A percentile compares a stretch with the other conserved stretches of the same genome.
These are phyloP conservation scores for Sorghum bicolor DNA, from an alignment of 176 grass and related monocot genomes.

Conservation along the genomic window Sorghum_bicolor_NCBIv3 NC_012870.2:2933501-2934000, in stretches of 20 bases:
- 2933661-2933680: constrained; percentile 41
- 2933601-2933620: constrained; percentile 58
- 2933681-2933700: constrained; percentile 59
- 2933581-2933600: constrained; percentile 47
- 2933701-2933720: constrained; percentile 79
- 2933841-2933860: not conserved
- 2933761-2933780: constrained; percentile 36
- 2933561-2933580: constrained; percentile 21
- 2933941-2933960: not conserved
- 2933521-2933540: constrained; percentile 27
- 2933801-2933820: not conserved
- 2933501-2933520: constrained; percentile 3
- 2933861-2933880: not conserved
- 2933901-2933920: not conserved
- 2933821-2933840: not conserved
- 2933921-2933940: not conserved
- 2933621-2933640: constrained; percentile 73
- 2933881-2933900: not conserved
- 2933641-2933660: constrained; percentile 54
- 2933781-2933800: not conserved
- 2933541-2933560: constrained; percentile 30
- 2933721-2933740: constrained; percentile 89
- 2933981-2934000: not conserved
- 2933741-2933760: constrained; percentile 56
- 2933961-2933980: not conserved